Evolutionary conservation across 148 eudicot species (phyloP).

Genomic region (Gaultheria prostrata): DNA sequence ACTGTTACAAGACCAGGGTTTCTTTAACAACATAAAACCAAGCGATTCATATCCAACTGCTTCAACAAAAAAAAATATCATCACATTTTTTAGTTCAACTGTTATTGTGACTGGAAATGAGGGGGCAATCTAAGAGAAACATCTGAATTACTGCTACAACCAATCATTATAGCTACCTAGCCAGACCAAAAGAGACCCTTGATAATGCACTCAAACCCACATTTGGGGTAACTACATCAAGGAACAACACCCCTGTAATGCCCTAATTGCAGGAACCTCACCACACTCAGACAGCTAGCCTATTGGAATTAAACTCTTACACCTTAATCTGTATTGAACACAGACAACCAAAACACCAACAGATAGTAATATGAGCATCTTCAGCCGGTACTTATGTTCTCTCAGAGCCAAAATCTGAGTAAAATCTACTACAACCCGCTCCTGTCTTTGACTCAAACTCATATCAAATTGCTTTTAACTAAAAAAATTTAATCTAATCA

Average conservation of each 20-base stretch:
- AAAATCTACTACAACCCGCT: neutral
- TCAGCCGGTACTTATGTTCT: neutral
- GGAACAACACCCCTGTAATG: neutral
- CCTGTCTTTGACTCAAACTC: neutral
- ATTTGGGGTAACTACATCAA: neutral
- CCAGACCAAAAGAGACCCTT: neutral
- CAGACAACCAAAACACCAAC: constrained; percentile 2
- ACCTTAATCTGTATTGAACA: constrained; percentile 15
- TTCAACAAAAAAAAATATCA: too few relatives aligned
- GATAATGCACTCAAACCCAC: neutral
- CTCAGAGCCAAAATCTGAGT: neutral
- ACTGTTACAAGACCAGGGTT: neutral
- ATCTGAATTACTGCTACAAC: neutral
- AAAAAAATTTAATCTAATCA: neutral
- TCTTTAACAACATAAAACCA: neutral
- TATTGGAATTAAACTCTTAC: constrained; percentile 13
- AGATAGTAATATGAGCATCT: neutral
- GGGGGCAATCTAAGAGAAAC: neutral
- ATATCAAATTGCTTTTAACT: neutral
- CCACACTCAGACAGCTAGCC: constrained; percentile 12
- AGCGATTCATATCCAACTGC: neutral
- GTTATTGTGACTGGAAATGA: neutral
- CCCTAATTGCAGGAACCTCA: constrained; percentile 1
- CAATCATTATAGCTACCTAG: neutral
- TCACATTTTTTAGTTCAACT: neutral